Evolutionary conservation across 108 stramenopile genomes (phyloP).

Genomic region (Aurantiochytrium sp.): DNA sequence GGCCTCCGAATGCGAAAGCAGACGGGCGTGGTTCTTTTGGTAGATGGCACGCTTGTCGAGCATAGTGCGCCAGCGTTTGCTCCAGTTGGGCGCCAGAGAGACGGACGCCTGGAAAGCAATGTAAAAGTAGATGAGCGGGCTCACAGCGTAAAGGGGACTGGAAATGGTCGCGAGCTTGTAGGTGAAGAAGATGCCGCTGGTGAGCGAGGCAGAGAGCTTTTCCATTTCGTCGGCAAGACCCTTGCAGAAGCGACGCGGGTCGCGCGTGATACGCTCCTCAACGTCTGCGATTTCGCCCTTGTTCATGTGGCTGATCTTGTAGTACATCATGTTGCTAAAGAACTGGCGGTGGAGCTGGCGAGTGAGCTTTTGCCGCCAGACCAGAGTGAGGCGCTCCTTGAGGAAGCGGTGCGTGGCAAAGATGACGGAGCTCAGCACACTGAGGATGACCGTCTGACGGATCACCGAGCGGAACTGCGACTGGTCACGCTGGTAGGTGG

Average conservation of each 20-base stretch:
- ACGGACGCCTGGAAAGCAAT: background rate
- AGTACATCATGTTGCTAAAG: conserved; percentile 9
- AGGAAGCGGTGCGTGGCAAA: conserved; percentile 12
- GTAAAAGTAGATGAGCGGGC: conserved; percentile 13
- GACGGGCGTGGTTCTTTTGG: conserved; percentile 34
- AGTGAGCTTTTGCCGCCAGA: conserved; percentile 5
- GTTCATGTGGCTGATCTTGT: conserved; percentile 23
- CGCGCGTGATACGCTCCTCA: conserved; percentile 3
- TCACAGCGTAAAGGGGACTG: conserved; percentile 28
- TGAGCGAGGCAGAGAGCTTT: conserved; percentile 28
- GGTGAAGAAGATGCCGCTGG: conserved; percentile 29
- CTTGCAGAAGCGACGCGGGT: conserved; percentile 30
- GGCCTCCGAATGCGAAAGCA: conserved; percentile 37
- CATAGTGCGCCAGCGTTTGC: conserved; percentile 21
- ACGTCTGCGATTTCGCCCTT: background rate
- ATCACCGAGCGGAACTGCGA: background rate
- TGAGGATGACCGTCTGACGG: background rate
- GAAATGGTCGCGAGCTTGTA: conserved; percentile 33
- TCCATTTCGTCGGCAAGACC: conserved; percentile 32
- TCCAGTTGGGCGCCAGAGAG: background rate
- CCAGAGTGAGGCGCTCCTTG: background rate
- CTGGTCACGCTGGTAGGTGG: conserved; percentile 18
- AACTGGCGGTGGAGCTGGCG: conserved; percentile 20
- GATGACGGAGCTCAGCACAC: background rate
- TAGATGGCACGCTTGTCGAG: conserved; percentile 36